Evolutionary conservation across 2,329 filamentous ascomycete species (phyloP).

Genomic region (Paramyrothecium roridum): DNA sequence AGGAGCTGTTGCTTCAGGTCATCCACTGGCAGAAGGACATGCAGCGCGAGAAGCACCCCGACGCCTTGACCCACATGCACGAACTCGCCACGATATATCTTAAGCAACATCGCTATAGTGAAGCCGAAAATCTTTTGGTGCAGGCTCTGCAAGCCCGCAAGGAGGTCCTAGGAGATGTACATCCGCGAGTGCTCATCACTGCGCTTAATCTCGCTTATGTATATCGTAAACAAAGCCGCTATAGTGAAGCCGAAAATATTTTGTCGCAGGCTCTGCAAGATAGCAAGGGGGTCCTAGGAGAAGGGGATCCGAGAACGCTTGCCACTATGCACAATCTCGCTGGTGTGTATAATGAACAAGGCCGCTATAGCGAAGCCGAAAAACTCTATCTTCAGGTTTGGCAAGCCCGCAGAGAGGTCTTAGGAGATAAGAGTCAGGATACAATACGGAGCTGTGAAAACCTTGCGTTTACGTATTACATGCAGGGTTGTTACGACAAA

Average conservation of each 20-base stretch:
- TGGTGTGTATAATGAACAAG: neutral
- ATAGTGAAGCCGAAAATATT: neutral
- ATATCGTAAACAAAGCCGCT: neutral
- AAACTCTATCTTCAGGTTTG: too few relatives aligned
- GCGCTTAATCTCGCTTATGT: neutral
- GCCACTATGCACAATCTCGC: neutral
- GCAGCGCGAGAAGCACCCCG: conserved; percentile 15
- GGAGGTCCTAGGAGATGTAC: conserved; percentile 15
- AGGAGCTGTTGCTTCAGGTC: conserved; percentile 7
- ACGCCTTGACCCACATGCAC: conserved; percentile 3
- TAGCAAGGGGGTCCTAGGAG: neutral
- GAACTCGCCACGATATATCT: conserved; percentile 9
- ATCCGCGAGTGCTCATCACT: conserved; percentile 1
- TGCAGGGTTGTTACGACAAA: neutral
- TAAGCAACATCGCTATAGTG: conserved; percentile 11
- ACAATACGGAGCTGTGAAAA: neutral
- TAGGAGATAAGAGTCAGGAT: neutral
- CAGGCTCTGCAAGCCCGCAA: conserved; percentile 8
- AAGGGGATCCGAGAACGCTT: neutral
- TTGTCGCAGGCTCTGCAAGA: neutral
- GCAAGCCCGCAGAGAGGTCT: neutral
- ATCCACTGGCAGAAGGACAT: conserved; percentile 9
- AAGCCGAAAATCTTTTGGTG: conserved; percentile 8
- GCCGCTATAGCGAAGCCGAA: neutral
- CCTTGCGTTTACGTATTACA: too few relatives aligned